Evolutionary conservation across 495 filamentous ascomycete species (phyloP).

Genomic region (Trichoderma virens): DNA sequence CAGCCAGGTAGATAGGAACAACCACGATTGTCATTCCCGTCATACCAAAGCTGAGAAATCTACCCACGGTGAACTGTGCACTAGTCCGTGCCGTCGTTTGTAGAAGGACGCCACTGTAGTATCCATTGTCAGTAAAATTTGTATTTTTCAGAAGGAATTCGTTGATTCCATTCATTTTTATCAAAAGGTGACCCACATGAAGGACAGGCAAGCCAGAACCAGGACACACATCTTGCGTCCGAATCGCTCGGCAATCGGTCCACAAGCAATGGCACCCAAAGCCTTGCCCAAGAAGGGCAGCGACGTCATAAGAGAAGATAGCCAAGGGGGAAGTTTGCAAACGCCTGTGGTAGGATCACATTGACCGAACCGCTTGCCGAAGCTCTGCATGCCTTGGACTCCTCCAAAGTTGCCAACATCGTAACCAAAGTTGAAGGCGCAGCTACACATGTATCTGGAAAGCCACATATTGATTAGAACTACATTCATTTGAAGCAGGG

Average conservation of each 20-base stretch:
- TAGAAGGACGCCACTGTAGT: conserved; percentile 17
- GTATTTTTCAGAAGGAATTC: too few species aligned
- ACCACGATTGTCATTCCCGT: conserved; percentile 19
- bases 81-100: conserved; percentile 20
- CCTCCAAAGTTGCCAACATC: conserved; percentile 18
- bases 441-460: conserved; percentile 14
- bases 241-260: conserved; percentile 16
- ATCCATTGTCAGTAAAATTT: conserved; percentile 12
- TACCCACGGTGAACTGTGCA: conserved; percentile 20
- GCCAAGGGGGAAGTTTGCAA: conserved; percentile 16
- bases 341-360: conserved; percentile 12
- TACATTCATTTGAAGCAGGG: neutral
- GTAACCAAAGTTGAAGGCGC: conserved; percentile 18
- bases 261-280: conserved; percentile 15
- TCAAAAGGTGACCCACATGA: conserved; percentile 3
- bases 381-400: conserved; percentile 16
- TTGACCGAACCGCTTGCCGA: conserved; percentile 14
- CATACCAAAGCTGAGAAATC: conserved; percentile 21
- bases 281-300: conserved; percentile 17
- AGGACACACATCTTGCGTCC: conserved; percentile 16
- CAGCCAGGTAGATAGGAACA: conserved; percentile 21
- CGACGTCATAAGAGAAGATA: conserved; percentile 18
- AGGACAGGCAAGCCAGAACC: conserved; percentile 9
- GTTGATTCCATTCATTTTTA: neutral
- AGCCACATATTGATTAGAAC: neutral